phyloP scores from a whole-genome alignment of 108 stramenopile genomes.

The Skeletonema grethae region DNA sequence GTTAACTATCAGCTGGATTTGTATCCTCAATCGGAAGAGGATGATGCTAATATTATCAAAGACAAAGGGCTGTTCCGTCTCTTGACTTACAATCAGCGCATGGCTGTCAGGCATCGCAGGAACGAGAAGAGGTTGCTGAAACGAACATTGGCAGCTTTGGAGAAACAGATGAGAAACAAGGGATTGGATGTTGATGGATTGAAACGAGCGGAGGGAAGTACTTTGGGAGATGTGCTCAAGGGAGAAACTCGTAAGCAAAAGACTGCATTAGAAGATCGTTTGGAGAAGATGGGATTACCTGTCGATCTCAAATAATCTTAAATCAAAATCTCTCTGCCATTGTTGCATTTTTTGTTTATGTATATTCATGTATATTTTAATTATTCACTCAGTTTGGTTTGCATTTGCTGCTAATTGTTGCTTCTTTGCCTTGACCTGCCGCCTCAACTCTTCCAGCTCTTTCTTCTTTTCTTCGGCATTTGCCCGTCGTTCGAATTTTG shows the following conservation, averaged over 20 bases:
- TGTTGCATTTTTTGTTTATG: not conserved
- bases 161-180: conserved; percentile 75
- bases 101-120: conserved; percentile 86
- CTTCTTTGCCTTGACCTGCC: conserved; percentile 69
- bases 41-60: conserved; percentile 85
- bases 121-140: conserved; percentile 91
- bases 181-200: conserved; percentile 78
- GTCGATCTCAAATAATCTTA: conserved; percentile 70
- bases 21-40: conserved; percentile 90
- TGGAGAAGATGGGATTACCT: conserved; percentile 89
- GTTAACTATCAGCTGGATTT: conserved; percentile 81
- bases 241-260: conserved; percentile 82
- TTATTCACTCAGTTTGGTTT: not conserved
- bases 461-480: conserved; percentile 84
- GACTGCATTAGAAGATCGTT: conserved; percentile 81
- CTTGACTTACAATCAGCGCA: conserved; percentile 84
- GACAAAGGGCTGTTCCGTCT: conserved; percentile 81
- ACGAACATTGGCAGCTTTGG: conserved; percentile 87
- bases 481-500: conserved; percentile 68
- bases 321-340: not conserved
- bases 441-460: conserved; percentile 93
- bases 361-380: not conserved
- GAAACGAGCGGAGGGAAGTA: conserved; percentile 78
- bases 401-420: conserved; percentile 40
- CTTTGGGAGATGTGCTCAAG: conserved; percentile 74